Percentiles rank a stretch among this genome's conserved stretches.
Evolutionary conservation across 495 filamentous ascomycete genomes (phyloP).

Genomic region (Neurospora tetraspora): DNA sequence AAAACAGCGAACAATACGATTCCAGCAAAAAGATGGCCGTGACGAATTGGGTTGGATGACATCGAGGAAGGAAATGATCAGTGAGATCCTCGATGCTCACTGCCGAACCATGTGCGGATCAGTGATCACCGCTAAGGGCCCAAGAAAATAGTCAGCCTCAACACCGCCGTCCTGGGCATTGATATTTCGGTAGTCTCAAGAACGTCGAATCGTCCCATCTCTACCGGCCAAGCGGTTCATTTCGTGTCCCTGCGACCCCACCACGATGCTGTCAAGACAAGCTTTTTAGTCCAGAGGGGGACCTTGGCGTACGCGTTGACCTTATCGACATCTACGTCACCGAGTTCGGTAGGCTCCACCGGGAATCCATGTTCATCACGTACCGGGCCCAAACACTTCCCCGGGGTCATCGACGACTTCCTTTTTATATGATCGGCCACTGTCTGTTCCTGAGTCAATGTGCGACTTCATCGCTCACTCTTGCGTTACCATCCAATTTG

Average conservation of each 20-base stretch:
- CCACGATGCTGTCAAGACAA: background rate
- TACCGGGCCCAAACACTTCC: background rate
- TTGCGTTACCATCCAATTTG: background rate
- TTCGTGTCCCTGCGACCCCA: background rate
- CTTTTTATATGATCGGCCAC: background rate
- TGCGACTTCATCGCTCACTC: background rate
- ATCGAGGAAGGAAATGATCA: background rate
- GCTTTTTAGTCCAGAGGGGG: background rate
- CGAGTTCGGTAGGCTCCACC: background rate
- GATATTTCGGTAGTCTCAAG: background rate
- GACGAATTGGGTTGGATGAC: background rate
- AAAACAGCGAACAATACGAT: background rate
- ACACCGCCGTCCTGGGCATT: background rate
- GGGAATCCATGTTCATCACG: background rate
- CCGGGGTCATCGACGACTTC: background rate
- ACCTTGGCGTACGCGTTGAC: background rate
- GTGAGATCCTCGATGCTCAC: background rate
- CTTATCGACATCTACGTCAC: background rate
- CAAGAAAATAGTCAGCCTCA: background rate
- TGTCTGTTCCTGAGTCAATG: background rate
- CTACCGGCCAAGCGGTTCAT: background rate
- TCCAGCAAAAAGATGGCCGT: background rate
- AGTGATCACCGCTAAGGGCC: background rate
- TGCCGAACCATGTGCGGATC: background rate
- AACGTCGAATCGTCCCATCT: background rate